These are phyloP conservation scores for Arxiozyma slooffiae DNA, from an alignment of 1,139 yeast species.

Conservation along the genomic window DNA sequence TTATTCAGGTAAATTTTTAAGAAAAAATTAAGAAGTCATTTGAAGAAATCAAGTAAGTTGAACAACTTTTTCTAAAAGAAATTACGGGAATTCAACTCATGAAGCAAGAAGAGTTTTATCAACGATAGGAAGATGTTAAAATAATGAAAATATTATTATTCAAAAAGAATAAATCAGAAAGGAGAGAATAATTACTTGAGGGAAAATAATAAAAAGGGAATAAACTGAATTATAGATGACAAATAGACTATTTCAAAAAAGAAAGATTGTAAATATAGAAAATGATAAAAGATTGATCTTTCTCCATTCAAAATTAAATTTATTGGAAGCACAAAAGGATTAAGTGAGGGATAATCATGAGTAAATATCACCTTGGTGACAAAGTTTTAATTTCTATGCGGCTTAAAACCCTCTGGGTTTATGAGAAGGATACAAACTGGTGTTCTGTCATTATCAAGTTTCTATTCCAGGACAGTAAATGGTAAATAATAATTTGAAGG, in stretches of 20 bases:
- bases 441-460: no score
- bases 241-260: background rate
- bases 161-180: background rate
- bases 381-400: background rate
- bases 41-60: background rate
- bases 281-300: background rate
- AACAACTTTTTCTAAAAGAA: background rate
- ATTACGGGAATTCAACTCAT: background rate
- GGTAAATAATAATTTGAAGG: background rate
- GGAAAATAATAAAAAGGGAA: background rate
- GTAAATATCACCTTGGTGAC: background rate
- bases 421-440: background rate
- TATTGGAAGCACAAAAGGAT: background rate
- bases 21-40: background rate
- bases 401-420: background rate
- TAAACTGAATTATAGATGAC: background rate
- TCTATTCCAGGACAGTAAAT: background rate
- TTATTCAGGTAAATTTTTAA: background rate
- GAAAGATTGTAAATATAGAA: background rate
- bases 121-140: background rate
- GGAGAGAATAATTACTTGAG: background rate
- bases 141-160: background rate
- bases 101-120: background rate
- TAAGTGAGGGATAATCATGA: background rate
- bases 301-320: background rate